Percentiles rank a stretch among this genome's conserved stretches.
phyloP scores from a whole-genome alignment of 2,329 filamentous ascomycete genomes.

The Plenodomus biglobosus region DNA sequence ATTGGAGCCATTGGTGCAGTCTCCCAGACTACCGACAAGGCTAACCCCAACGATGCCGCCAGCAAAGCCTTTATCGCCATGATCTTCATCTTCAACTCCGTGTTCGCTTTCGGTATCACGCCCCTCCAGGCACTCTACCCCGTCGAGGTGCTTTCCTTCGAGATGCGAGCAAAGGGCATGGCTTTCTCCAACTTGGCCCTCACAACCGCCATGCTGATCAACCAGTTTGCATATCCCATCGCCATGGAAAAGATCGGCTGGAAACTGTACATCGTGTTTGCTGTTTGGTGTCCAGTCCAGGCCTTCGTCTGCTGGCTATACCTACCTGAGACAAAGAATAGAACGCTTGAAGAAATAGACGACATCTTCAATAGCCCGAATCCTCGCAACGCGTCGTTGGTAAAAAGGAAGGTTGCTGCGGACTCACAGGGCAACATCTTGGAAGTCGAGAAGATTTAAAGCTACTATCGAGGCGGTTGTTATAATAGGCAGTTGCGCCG shows the following conservation, averaged over 20 bases:
- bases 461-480: neutral
- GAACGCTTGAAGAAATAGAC: slow-evolving; percentile 32
- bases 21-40: slow-evolving; percentile 13
- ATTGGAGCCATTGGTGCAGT: slow-evolving; percentile 24
- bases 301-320: slow-evolving; percentile 22
- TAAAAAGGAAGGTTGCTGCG: slow-evolving; percentile 28
- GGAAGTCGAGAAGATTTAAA: slow-evolving; percentile 28
- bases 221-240: slow-evolving; percentile 36
- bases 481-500: neutral
- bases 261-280: slow-evolving; percentile 31
- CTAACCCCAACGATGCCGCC: slow-evolving; percentile 12
- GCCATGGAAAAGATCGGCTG: slow-evolving; percentile 25
- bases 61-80: slow-evolving; percentile 35
- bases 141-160: slow-evolving; percentile 40
- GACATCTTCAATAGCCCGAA: slow-evolving; percentile 26
- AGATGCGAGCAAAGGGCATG: slow-evolving; percentile 41
- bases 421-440: slow-evolving; percentile 22
- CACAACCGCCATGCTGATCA: slow-evolving; percentile 27
- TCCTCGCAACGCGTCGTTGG: slow-evolving; percentile 25
- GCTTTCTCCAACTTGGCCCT: slow-evolving; percentile 26
- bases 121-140: slow-evolving; percentile 40
- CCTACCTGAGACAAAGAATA: slow-evolving; percentile 32
- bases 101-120: slow-evolving; percentile 40
- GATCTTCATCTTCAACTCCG: slow-evolving; percentile 40
- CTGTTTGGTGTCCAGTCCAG: slow-evolving; percentile 23